Evolutionary conservation across 139 green algal genomes (phyloP).

Genomic region (Desmodesmus armatus): DNA sequence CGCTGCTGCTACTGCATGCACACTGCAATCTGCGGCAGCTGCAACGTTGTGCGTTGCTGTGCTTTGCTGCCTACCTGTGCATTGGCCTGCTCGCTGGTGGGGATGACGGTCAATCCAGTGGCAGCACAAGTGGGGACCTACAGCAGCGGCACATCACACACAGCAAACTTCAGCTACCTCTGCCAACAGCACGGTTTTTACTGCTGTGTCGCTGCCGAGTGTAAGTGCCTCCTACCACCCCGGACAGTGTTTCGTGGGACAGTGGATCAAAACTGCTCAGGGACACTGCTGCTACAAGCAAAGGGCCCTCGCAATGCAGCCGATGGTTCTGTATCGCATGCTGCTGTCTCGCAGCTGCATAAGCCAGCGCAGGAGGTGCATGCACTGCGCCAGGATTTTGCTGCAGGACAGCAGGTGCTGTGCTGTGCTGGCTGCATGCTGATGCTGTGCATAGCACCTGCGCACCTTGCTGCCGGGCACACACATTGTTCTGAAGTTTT

Average conservation of each 20-base stretch:
- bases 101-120: background rate
- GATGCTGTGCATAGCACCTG: too few species aligned
- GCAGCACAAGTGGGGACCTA: slow-evolving; percentile 2
- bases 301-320: too few species aligned
- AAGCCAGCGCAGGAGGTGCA: background rate
- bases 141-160: too few species aligned
- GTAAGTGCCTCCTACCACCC: background rate
- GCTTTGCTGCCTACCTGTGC: background rate
- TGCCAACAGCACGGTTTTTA: too few species aligned
- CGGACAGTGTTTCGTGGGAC: too few species aligned
- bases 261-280: too few species aligned
- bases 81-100: slow-evolving; percentile 7
- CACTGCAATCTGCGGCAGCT: background rate
- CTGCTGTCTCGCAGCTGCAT: background rate
- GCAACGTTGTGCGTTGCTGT: background rate
- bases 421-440: background rate
- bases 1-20: background rate
- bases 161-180: too few species aligned
- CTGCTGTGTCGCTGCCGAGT: background rate
- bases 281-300: too few species aligned
- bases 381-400: background rate
- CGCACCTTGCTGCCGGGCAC: slow-evolving; percentile 36
- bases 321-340: too few species aligned
- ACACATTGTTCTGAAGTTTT: slow-evolving; percentile 27
- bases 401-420: too few species aligned